Conservation (phyloP, 345 rosid species). For the Eucalyptus cloeziana region DNA sequence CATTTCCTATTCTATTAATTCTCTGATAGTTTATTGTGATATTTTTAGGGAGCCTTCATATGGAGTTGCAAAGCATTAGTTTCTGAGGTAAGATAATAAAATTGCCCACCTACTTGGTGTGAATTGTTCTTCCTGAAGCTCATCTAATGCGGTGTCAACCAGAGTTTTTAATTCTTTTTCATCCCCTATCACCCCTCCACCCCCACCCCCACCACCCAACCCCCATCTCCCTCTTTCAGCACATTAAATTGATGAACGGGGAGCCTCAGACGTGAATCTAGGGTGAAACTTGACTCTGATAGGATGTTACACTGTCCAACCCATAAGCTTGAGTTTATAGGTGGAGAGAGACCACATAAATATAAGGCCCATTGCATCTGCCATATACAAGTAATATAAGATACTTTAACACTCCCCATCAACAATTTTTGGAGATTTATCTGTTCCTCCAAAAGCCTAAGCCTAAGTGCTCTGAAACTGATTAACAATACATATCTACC, state of each 20-base stretch:
- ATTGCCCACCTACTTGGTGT: background rate
- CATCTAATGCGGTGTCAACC: background rate
- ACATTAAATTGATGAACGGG: background rate
- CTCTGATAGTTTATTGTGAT: background rate
- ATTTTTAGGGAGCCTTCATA: constrained; percentile 76
- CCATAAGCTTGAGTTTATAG: background rate
- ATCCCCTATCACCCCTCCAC: too few species aligned
- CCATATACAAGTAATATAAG: background rate
- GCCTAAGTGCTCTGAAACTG: background rate
- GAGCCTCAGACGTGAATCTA: background rate
- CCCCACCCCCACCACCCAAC: too few species aligned
- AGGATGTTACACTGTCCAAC: background rate
- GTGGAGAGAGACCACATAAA: background rate
- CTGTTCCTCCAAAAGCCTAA: background rate
- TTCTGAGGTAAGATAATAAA: constrained; percentile 57
- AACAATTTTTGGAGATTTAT: background rate
- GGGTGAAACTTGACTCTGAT: background rate
- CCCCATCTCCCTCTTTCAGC: background rate
- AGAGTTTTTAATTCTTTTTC: background rate
- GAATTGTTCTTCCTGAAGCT: background rate
- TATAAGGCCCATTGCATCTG: background rate
- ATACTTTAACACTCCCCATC: background rate
- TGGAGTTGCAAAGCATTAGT: constrained; percentile 92
- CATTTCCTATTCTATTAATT: background rate
- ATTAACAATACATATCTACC: background rate